Evolutionary conservation across 23 red algal genomes (phyloP), one percentile per base, ranked within the genome.

Genomic region (Agarophyton chilense): DNA sequence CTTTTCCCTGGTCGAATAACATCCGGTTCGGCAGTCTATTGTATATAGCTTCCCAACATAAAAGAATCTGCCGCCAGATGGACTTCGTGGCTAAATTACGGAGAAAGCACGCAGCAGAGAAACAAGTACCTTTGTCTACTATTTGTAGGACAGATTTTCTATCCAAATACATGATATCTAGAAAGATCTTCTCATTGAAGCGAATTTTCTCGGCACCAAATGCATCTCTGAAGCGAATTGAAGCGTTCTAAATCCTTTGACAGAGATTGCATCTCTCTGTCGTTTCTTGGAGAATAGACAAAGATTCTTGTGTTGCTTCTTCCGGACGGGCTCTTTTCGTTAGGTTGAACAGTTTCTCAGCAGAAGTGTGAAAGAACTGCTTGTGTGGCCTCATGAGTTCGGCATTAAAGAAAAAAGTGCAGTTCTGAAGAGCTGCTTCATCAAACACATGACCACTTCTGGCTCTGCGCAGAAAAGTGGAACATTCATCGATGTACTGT

Each of bases 321-420:
- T 87, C 82, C 21, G 82, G 62, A 3, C 82, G 25, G 4, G 82
- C 33, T 35, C 65, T 40, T 25, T 31, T 71, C 2, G 74, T 4
- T 21, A 87, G 62, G 35, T 73, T 41, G 29, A 87, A 87, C 13
- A 87, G 63, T 55, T 73, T 87, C 9, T 51, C 63, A 17, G 82
- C 46, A 10, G 41, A 29, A 11, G 82, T 34, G 31, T 87, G 82
- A 35, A 73, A 87, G 63, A 87, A 87, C n/a, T 87, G 35, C 21
- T 24, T 49, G 44, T 87, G 82, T 33, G 74, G 61, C 9, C 54
- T 87, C 7, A 21, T 6, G 13, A 87, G 8, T 54, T 73, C 31
- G 2, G 66, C 18, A 4, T 34, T 13, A n/a, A 62, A 50, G 63
- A 87, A 87, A 7, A 64, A 21, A 24, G 19, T 24, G 19, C 52